phyloP scores from a whole-genome alignment of 768 basidiomycete genomes.

The Macrolepiota albuminosa region DNA sequence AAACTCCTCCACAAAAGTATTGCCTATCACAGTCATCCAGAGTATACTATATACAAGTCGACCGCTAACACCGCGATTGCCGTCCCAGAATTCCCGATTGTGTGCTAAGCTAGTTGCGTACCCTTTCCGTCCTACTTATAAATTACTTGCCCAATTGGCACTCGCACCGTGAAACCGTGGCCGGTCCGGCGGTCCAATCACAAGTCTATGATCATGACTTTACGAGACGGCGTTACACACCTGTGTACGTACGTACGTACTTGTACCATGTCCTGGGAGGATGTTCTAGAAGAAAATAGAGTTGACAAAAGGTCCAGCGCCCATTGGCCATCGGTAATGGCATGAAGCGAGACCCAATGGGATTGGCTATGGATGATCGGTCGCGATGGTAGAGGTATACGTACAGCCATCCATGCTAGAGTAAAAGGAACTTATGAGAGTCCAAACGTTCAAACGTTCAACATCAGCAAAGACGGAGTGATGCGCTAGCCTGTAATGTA shows the following conservation, averaged over 20 bases:
- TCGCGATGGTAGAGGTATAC: neutral
- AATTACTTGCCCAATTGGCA: neutral
- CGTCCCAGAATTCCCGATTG: neutral
- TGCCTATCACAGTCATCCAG: neutral
- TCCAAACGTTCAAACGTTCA: neutral
- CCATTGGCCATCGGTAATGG: neutral
- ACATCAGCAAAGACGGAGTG: neutral
- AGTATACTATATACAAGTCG: neutral
- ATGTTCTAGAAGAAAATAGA: neutral
- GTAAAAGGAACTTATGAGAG: neutral
- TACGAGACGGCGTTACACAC: too few species aligned
- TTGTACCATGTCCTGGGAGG: too few species aligned
- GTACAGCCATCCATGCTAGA: neutral
- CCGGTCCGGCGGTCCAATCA: neutral
- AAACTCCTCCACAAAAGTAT: neutral
- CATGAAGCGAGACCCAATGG: neutral
- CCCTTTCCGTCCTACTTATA: neutral
- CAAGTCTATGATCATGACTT: neutral
- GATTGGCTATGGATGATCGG: neutral
- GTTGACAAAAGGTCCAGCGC: neutral
- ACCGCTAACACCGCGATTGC: neutral
- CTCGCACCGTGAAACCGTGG: neutral
- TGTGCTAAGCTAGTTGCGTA: neutral
- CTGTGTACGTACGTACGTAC: neutral
- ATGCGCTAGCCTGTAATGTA: neutral